Base-by-base conservation (phyloP, 2,329 filamentous ascomycete genomes). In the Aureobasidium pullulans region DNA sequence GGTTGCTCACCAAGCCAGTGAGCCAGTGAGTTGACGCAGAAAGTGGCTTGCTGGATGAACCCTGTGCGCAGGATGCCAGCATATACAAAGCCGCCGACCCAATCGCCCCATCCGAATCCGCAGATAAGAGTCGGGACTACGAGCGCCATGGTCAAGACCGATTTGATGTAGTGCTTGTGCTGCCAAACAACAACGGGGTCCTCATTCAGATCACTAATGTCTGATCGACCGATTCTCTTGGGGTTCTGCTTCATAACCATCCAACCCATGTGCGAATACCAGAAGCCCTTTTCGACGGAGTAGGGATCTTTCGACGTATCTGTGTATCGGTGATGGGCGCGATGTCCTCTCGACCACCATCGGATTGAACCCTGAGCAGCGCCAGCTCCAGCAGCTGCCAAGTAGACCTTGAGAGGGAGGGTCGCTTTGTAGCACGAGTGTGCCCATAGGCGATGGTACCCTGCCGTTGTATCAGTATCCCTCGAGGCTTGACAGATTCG, bases 191-290 rank as follows among this genome's bases (percentile, higher is more conserved):
- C 90, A 62, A 95, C 83, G 48, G 87, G 80, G 69, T 94, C 89
- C 72, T 93, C 88, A 77, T 94, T 94, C 66, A 95, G 78, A 70
- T 95, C 90, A 67, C 87, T 86, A 69, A 95, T 94, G 67, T 95
- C 90, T 73, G 89, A 92, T 63, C 90, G 88, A 69, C 90, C 90
- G 68, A 90, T 89, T 63, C 87, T 83, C 81, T 93, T 93, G 64
- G 89, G 89, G 78, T 95, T 93, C 78, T 95, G 90, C 81, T 93
- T 93, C 81, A 95, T 85, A 69, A 95, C 76, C 89, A 95, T 94
- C 90, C 90, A 95, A 68, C 90, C 90, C 59, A 95, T 79, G 77
- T 90, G 87, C 53, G 84, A 90, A 81, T 92, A 93, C 66, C 90
- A 76, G 52, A 94, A 81, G 65, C 90, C 90, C 81, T 95, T 95